Percentiles rank a stretch among this genome's conserved stretches.
phyloP scores from a whole-genome alignment of 1,139 yeast genomes.

The Hansenula sp. region DNA sequence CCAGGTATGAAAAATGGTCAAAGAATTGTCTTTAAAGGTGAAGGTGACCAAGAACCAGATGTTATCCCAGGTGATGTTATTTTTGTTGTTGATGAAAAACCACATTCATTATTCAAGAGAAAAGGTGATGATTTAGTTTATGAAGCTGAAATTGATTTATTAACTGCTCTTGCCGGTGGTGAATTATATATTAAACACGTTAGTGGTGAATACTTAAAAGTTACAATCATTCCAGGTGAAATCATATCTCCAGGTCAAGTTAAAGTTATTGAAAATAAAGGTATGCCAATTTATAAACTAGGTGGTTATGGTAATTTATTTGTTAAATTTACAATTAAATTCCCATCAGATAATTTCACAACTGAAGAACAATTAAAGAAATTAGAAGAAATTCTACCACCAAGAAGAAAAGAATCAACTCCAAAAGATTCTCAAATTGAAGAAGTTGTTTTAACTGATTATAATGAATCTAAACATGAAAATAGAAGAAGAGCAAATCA shows the following conservation, averaged over 20 bases:
- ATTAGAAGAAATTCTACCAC: slow-evolving; percentile 63
- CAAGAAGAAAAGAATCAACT: slow-evolving; percentile 49
- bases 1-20: slow-evolving; percentile 98
- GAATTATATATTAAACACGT: slow-evolving; percentile 80
- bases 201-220: slow-evolving; percentile 84
- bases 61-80: slow-evolving; percentile 95
- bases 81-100: slow-evolving; percentile 85
- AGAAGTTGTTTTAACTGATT: slow-evolving; percentile 71
- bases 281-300: slow-evolving; percentile 86
- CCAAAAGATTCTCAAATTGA: slow-evolving; percentile 71
- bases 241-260: slow-evolving; percentile 80
- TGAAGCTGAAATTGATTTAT: slow-evolving; percentile 83
- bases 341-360: slow-evolving; percentile 65
- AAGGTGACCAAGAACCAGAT: slow-evolving; percentile 97
- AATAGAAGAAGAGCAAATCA: slow-evolving; percentile 38
- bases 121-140: slow-evolving; percentile 85
- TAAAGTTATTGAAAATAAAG: slow-evolving; percentile 86
- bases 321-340: slow-evolving; percentile 64
- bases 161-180: slow-evolving; percentile 97
- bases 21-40: slow-evolving; percentile 85
- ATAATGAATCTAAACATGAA: slow-evolving; percentile 58
- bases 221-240: slow-evolving; percentile 85
- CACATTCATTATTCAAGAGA: slow-evolving; percentile 77
- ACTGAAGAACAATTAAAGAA: slow-evolving; percentile 61
- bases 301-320: slow-evolving; percentile 75